Base-by-base conservation (phyloP, 164 flowering plant genomes). In the Vitis cinerea region DNA sequence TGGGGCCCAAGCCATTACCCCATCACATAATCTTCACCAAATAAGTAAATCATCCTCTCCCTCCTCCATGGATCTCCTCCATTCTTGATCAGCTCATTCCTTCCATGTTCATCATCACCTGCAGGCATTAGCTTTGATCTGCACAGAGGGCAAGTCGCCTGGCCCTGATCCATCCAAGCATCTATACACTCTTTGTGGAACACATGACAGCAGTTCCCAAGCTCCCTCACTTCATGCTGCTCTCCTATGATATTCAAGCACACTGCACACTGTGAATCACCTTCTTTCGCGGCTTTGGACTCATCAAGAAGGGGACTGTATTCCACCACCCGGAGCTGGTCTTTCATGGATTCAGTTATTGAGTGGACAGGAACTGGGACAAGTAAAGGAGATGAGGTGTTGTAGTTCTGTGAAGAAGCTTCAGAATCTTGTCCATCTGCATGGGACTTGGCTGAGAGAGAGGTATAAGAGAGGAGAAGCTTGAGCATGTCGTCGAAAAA, bases 101-200 rank as follows among this genome's bases (percentile, higher is more conserved):
- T 31, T 51, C 27, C 53, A 23, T 13, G 15, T 58, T 13, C 61
- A 8, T 3, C 61, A 44, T 12, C 52, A 10, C 30, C 17, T 9
- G 10, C 30, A 13, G 70, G 53, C 48, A 57, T 48, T 1, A 71
- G 50, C 47, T 64, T 37, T 9, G 79, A 63, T 56, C 80, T 74
- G 23, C 79, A 75, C 37, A 74, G 54, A 15, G 81, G 83, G 27
- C 81, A 77, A 17, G 73, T 72, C 6, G 59, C 53, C 16, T 67
- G 75, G 12, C 66, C 69, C 14, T 64, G 69, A 64, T 73, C 75
- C 14, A 80, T 61, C 83, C 83, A 80, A 53, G 17, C 59, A 66
- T 80, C 83, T 17, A 76, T 16, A 37, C 83, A 80, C 63, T 69
- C 77, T 13, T 56, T 69, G 23, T 77, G 83, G 44, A 80, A 75